Percentiles rank a stretch among this genome's conserved stretches.
These are phyloP conservation scores for Blastobotrys terrestris DNA, from an alignment of 805 yeast genomes.

Conservation along the genomic window DNA sequence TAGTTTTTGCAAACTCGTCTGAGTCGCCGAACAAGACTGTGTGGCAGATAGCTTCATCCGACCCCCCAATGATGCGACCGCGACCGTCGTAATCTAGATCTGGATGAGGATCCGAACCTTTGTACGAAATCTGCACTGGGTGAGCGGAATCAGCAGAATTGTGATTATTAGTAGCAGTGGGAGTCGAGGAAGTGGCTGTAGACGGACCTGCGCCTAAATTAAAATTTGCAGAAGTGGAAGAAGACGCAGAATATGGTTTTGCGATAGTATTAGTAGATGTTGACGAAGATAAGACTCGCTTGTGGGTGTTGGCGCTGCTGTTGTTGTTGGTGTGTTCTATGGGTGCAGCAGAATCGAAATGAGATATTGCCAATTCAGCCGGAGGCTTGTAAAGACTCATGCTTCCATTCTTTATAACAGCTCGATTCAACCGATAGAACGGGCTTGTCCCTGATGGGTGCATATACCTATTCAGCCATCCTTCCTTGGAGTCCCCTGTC, in stretches of 20 bases:
- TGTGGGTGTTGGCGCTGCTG: constrained; percentile 1
- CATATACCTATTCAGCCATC: constrained; percentile 49
- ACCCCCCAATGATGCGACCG: constrained; percentile 45
- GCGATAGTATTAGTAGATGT: constrained; percentile 4
- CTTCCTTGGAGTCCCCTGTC: constrained; percentile 24
- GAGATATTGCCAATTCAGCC: constrained; percentile 39
- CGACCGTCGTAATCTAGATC: constrained; percentile 45
- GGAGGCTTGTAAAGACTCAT: constrained; percentile 57
- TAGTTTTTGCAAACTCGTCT: constrained; percentile 35
- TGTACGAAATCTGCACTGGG: constrained; percentile 11
- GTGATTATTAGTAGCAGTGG: background rate
- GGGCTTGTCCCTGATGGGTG: constrained; percentile 12
- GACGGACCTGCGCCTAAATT: constrained; percentile 4
- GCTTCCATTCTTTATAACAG: constrained; percentile 64
- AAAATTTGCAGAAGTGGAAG: constrained; percentile 5
- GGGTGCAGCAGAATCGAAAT: constrained; percentile 23
- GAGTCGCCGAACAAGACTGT: constrained; percentile 53
- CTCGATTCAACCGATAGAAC: constrained; percentile 47
- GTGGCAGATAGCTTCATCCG: constrained; percentile 73
- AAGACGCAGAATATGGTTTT: constrained; percentile 7
- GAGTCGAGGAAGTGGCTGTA: background rate
- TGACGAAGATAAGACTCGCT: constrained; percentile 2
- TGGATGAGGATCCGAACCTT: constrained; percentile 48
- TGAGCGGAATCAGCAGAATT: background rate
- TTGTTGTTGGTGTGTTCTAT: background rate